phyloP scores from a whole-genome alignment of 23 red algal genomes.

The Gracilaria domingensis region DNA sequence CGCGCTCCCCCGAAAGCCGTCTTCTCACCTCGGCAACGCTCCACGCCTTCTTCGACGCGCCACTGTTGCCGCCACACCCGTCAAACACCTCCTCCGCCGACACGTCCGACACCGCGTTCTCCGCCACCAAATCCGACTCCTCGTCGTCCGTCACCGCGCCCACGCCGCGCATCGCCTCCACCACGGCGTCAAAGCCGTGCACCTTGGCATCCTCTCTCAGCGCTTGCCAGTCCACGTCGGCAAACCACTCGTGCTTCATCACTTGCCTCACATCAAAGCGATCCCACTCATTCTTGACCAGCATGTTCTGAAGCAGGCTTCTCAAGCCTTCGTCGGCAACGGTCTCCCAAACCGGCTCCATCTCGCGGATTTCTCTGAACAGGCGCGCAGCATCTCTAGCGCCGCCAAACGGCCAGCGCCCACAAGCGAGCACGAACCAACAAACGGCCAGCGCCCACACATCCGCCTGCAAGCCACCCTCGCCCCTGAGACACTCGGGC shows the following conservation, averaged over 20 bases:
- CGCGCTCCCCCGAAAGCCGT: neutral
- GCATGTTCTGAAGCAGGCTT: constrained; percentile 20
- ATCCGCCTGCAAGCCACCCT: constrained; percentile 1
- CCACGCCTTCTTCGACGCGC: neutral
- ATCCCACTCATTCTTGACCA: constrained; percentile 1
- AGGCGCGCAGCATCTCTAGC: neutral
- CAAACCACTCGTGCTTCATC: constrained; percentile 27
- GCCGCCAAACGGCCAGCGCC: constrained; percentile 22
- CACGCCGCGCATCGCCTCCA: neutral
- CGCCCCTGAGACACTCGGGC: constrained; percentile 8
- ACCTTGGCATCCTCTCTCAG: neutral
- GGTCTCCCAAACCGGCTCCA: neutral
- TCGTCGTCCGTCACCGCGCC: neutral
- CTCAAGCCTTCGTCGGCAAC: constrained; percentile 8
- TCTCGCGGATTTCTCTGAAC: constrained; percentile 5
- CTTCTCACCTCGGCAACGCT: neutral
- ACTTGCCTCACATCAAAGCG: constrained; percentile 28
- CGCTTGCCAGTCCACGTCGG: constrained; percentile 5
- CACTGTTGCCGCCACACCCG: too few species aligned
- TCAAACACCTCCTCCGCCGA: neutral
- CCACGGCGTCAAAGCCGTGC: neutral
- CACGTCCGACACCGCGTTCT: neutral
- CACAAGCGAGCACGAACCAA: neutral
- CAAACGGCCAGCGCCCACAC: constrained; percentile 40
- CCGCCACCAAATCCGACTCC: neutral